A percentile compares a stretch with the other conserved stretches of the same genome.
These are phyloP conservation scores for Amniculicola lignicola DNA, from an alignment of 495 filamentous ascomycete genomes.

Conservation along the genomic window DNA sequence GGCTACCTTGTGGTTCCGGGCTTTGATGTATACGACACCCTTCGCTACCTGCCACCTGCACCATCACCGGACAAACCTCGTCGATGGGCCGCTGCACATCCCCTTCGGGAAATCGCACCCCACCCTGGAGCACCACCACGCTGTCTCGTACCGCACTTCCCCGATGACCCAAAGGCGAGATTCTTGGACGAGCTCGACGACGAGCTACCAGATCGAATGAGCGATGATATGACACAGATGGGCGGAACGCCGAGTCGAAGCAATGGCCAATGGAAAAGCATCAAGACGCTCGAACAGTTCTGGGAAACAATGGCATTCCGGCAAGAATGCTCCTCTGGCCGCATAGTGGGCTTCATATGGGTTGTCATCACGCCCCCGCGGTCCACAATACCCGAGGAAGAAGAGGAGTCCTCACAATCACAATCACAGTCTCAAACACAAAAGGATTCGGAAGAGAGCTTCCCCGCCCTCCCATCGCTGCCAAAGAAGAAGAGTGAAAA, in stretches of 20 bases:
- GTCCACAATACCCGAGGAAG: slow-evolving; percentile 40
- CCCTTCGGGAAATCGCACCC: slow-evolving; percentile 59
- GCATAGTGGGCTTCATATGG: slow-evolving; percentile 93
- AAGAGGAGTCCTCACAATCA: slow-evolving; percentile 22
- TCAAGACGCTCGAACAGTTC: slow-evolving; percentile 80
- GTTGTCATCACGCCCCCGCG: slow-evolving; percentile 63
- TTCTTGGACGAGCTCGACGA: slow-evolving; percentile 88
- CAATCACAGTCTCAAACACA: slow-evolving; percentile 19
- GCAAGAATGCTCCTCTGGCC: slow-evolving; percentile 89
- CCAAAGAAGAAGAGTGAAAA: slow-evolving; percentile 10
- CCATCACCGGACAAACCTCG: slow-evolving; percentile 11
- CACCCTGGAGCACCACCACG: slow-evolving; percentile 64
- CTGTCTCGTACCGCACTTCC: slow-evolving; percentile 84
- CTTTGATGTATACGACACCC: slow-evolving; percentile 71
- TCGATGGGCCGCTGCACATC: slow-evolving; percentile 52
- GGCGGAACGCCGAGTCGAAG: slow-evolving; percentile 41
- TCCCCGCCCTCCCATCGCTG: not conserved
- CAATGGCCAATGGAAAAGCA: slow-evolving; percentile 74
- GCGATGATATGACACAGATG: slow-evolving; percentile 40
- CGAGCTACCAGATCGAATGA: slow-evolving; percentile 54
- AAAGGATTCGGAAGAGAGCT: slow-evolving; percentile 3
- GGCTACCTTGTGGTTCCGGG: slow-evolving; percentile 88
- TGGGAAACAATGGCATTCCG: slow-evolving; percentile 99
- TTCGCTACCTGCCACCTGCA: slow-evolving; percentile 57
- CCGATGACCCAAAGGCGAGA: slow-evolving; percentile 92